phyloP scores from a whole-genome alignment of 1,139 yeast species.

The Hyphopichia khmerensis region DNA sequence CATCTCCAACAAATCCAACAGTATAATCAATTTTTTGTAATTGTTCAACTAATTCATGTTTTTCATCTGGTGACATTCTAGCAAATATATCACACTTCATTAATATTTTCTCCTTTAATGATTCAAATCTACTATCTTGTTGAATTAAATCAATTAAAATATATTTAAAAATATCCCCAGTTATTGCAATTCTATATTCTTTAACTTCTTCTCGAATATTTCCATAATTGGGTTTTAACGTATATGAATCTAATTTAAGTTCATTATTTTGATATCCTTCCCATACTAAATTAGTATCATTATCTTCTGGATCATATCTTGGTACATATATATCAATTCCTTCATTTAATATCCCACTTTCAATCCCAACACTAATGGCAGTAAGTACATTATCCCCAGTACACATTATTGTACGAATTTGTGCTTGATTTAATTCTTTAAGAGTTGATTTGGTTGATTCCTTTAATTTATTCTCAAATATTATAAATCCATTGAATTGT shows the following conservation, averaged over 20 bases:
- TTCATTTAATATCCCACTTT: conserved; percentile 63
- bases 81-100: conserved; percentile 82
- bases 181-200: conserved; percentile 72
- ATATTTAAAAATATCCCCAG: conserved; percentile 88
- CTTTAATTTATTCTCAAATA: conserved; percentile 89
- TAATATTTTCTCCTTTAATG: conserved; percentile 36
- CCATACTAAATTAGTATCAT: conserved; percentile 51
- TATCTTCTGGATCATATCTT: conserved; percentile 42
- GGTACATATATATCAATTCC: conserved; percentile 66
- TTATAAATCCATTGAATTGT: conserved; percentile 80
- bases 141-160: conserved; percentile 60
- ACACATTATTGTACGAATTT: conserved; percentile 88
- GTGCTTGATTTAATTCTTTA: conserved; percentile 56
- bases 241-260: conserved; percentile 55
- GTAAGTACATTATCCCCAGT: conserved; percentile 96
- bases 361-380: conserved; percentile 89
- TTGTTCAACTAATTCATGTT: conserved; percentile 90
- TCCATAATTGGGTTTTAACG: conserved; percentile 48
- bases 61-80: conserved; percentile 98
- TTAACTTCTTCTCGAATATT: conserved; percentile 8
- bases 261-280: conserved; percentile 60
- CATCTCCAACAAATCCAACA: conserved; percentile 98
- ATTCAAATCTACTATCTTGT: conserved; percentile 16
- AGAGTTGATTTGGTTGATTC: conserved; percentile 64
- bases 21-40: conserved; percentile 83